Evolutionary conservation across 768 basidiomycete genomes (phyloP), one percentile per base, ranked within the genome.

Genomic region (Podaxis sp.): DNA sequence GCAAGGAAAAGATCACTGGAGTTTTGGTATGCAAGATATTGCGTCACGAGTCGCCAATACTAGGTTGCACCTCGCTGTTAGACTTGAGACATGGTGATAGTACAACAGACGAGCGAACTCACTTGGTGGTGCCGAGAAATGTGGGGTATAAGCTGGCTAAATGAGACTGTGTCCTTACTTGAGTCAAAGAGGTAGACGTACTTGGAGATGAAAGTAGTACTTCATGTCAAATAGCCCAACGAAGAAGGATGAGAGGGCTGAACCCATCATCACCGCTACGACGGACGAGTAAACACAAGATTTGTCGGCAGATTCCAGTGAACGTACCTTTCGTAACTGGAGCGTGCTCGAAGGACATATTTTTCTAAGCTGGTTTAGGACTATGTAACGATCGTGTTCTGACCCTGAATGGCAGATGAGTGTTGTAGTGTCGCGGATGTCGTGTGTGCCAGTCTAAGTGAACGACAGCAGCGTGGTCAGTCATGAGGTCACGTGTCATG

Each of bases 121-220:
- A 93, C 95, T 81, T 96, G 95, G 69, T 93, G 90, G 72, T 96
- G 85, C 58, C 85, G 86, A n/a, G 92, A 93, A 53, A 97, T 82
- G 72, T 97, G 95, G 2, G 95, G 95, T 20, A 91, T 84, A 44
- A 96, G 83, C 88, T 95, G 65, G 4, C 37, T 53, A 26, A 36
- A 13, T 46, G 50, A 65, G 38, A 38, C 65, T 33, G 70, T 54
- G 64, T 63, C 53, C 64, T 60, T 60, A 52, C 54, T 37, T n/a
- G 57, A 41, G 68, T 33, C 44, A 60, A 37, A 60, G 24, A 33
- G n/a, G 20, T 55, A 44, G 10, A 67, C 80, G 66, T 66, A 87
- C 89, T 78, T 91, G 95, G 2, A 97, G 79, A 72, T 95, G 91
- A 63, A 94, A 82, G 72, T 94, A 92, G 69, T 95, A 89, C 72